Evolutionary conservation across 768 basidiomycete genomes (phyloP), one percentile per base, ranked within the genome.

Genomic region (Rhodosporidiobolus odoratus): DNA sequence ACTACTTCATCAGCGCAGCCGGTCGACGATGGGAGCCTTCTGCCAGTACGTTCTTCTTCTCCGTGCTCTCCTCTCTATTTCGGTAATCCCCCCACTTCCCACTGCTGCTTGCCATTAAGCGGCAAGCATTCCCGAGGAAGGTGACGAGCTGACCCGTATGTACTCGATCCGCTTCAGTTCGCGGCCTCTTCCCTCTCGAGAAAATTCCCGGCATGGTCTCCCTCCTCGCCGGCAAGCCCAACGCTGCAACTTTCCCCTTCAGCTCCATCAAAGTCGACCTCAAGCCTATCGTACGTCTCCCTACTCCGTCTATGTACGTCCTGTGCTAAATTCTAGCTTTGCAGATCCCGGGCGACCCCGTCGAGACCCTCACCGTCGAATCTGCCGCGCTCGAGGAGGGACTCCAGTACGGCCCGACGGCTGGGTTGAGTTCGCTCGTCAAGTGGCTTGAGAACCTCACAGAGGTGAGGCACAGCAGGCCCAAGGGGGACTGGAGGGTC

Each of bases 191-290:
- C 66, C 91, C 87, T 0, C 83, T 93, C 35, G 95, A 97, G 79
- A 83, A 83, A 30, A 84, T 81, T 1, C 91, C 92, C 0, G 90
- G 90, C n/a, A 77, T 91, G 45, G 87, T 93, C 65, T 90, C 89
- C 5, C 79, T 93, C 40, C 85, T 94, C 12, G 93, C 92, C 0
- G 95, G 95, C 35, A 92, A 94, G 79, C 95, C 95, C 10, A 94
- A 95, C 77, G 84, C 87, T 13, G 82, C 84, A n/a, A 89, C 91
- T 27, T 98, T 97, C 81, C 95, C 95, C 2, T 90, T 98, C 81
- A 86, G 87, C 3, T 87, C 88, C 0, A 81, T 98, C 75, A 87
- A 84, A n/a, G 77, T 82, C 63, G 78, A 80, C 59, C 75, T 82
- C 65, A 81, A 81, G 71, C 77, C 81, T 19, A 38, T 68, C 63